Base-by-base conservation (phyloP, 2,329 filamentous ascomycete species). In the Xylaria sp. region DNA sequence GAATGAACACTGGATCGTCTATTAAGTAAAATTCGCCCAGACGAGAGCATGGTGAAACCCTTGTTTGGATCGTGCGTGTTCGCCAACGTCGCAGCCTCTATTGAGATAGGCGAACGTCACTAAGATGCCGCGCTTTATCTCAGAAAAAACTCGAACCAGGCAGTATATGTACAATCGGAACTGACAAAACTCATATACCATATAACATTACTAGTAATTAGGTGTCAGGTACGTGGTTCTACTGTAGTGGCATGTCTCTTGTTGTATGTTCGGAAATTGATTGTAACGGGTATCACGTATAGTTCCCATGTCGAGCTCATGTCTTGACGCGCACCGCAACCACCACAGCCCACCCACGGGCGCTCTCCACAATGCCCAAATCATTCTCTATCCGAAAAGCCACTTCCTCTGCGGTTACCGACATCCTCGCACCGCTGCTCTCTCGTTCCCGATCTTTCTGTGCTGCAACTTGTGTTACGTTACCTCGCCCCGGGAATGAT, bases 311-410 rank as follows among this genome's bases (percentile, higher is more conserved):
- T 28, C n/a, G 55, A 30, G 9, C 23, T 72, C 68, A 75, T 4
- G 66, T 57, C 63, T 43, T 67, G 25, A 79, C 65, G n/a, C 71
- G 63, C 2, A 87, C 77, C 0, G 75, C 77, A 1, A 86, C 78
- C 15, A 86, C 81, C 34, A 88, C 77, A 0, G 81, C 85, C 79
- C 81, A 87, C 2, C 85, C 86, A 1, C 79, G 81, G 68, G 78
- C 77, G 36, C 83, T 84, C 73, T 87, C 85, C 80, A 82, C 84
- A 0, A 88, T 75, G 0, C 85, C 85, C 72, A 87, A 78, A 15
- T 82, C 83, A 25, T 85, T 87, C 75, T 86, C 81, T 53, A 74
- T 74, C n/a, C 85, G 75, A 65, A 88, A 87, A 0, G 83, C 83
- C 1, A 86, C 80, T 70, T 86, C 81, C 57, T 86, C 80, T 0